Conservation (phyloP, 2,329 filamentous ascomycete species). For the Raffaelea deltoideospora region DNA sequence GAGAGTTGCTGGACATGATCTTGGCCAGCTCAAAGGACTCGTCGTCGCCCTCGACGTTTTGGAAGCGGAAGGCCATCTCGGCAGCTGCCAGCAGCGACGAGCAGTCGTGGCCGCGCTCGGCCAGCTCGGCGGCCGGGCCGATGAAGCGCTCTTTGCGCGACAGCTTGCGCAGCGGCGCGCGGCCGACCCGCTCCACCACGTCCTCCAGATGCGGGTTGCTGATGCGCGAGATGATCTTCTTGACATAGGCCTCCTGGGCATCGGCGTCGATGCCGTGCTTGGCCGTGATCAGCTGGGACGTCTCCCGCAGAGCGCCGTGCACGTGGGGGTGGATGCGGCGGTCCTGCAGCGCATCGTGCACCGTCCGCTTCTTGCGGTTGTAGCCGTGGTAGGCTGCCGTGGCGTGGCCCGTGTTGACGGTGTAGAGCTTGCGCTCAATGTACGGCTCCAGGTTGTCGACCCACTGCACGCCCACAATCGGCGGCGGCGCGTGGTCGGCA, state of each 20-base stretch:
- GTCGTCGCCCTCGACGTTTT: conserved; percentile 81
- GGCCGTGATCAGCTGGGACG: conserved; percentile 66
- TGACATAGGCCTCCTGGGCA: conserved; percentile 74
- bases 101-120: conserved; percentile 61
- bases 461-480: conserved; percentile 82
- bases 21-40: conserved; percentile 76
- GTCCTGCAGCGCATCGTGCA: conserved; percentile 79
- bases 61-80: conserved; percentile 90
- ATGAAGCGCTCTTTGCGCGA: conserved; percentile 93
- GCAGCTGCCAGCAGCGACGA: conserved; percentile 64
- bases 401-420: conserved; percentile 95
- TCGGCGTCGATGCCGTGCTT: conserved; percentile 62
- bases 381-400: conserved; percentile 93
- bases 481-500: conserved; percentile 50
- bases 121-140: conserved; percentile 76
- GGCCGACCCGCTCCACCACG: conserved; percentile 85
- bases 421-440: conserved; percentile 99
- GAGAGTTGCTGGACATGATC: conserved; percentile 60
- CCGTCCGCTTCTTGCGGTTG: conserved; percentile 69
- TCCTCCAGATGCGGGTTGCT: conserved; percentile 89
- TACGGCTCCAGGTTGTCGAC: conserved; percentile 84
- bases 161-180: conserved; percentile 86
- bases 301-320: conserved; percentile 67
- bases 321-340: conserved; percentile 67
- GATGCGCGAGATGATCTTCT: conserved; percentile 85